These are phyloP conservation scores for Blastocystis hominis DNA, from an alignment of 352 stramenopile species.

Conservation along the genomic window DNA sequence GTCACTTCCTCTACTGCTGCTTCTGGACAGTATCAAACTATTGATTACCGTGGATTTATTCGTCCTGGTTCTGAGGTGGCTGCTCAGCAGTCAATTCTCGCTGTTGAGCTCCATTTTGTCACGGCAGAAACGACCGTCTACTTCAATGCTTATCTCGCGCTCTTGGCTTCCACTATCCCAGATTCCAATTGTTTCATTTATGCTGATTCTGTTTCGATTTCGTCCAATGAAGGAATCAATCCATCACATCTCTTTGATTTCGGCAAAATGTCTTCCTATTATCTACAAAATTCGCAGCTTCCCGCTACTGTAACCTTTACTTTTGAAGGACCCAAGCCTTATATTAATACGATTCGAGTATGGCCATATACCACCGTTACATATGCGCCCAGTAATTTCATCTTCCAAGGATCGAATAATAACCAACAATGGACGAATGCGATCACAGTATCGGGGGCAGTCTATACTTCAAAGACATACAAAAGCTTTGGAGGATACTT, in stretches of 20 bases:
- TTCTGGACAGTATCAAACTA: not conserved
- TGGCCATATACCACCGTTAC: not conserved
- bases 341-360: constrained; percentile 1
- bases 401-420: not conserved
- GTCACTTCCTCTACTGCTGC: not conserved
- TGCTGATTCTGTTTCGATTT: not conserved
- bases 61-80: not conserved
- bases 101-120: constrained; percentile 12
- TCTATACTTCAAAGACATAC: not conserved
- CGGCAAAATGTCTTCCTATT: not conserved
- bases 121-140: not conserved
- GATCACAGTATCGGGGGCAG: too few relatives aligned
- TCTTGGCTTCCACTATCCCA: not conserved
- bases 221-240: not conserved
- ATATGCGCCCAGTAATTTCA: not conserved
- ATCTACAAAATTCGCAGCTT: not conserved
- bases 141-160: constrained; percentile 10
- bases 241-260: not conserved
- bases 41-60: not conserved
- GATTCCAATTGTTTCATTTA: not conserved
- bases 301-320: not conserved
- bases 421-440: too few relatives aligned
- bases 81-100: not conserved
- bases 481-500: not conserved
- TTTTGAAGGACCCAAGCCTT: not conserved